These are phyloP conservation scores for Chimonanthus praecox DNA, from an alignment of 164 flowering plant species.

Conservation along the genomic window DNA sequence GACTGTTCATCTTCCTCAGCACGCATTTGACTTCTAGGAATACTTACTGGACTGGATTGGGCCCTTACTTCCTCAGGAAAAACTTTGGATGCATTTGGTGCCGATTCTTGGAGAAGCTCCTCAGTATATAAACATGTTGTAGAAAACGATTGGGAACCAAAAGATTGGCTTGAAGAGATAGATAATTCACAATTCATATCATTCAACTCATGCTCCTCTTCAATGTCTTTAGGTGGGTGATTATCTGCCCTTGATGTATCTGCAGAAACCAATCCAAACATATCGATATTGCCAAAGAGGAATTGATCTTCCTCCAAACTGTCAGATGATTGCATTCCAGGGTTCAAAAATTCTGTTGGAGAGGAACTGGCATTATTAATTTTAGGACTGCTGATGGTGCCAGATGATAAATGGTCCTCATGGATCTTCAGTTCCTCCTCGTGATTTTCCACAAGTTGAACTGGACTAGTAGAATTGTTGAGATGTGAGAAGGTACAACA, in stretches of 20 bases:
- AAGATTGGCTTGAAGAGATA: conserved; percentile 1
- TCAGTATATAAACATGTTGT: conserved; percentile 15
- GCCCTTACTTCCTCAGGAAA: conserved; percentile 20
- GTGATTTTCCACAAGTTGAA: conserved; percentile 17
- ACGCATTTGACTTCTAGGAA: conserved; percentile 22
- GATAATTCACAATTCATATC: conserved; percentile 12
- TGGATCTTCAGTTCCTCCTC: conserved; percentile 14
- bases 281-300: conserved; percentile 44
- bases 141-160: background rate
- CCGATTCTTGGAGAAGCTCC: conserved; percentile 19
- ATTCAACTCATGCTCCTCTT: conserved; percentile 17
- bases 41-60: conserved; percentile 30
- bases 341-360: conserved; percentile 1
- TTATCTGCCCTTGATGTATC: conserved; percentile 20
- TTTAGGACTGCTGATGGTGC: conserved; percentile 10
- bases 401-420: conserved; percentile 13
- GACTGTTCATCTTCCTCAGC: conserved; percentile 17
- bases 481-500: conserved; percentile 11
- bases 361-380: conserved; percentile 5
- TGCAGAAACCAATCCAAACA: conserved; percentile 14
- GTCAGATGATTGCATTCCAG: conserved; percentile 14
- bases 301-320: conserved; percentile 49
- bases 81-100: conserved; percentile 15
- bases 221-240: conserved; percentile 15
- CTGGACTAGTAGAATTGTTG: conserved; percentile 15